A percentile compares a stretch with the other conserved stretches of the same genome.
Evolutionary conservation across 768 basidiomycete species (phyloP).

Genomic region (Naganishia vishniacii): DNA sequence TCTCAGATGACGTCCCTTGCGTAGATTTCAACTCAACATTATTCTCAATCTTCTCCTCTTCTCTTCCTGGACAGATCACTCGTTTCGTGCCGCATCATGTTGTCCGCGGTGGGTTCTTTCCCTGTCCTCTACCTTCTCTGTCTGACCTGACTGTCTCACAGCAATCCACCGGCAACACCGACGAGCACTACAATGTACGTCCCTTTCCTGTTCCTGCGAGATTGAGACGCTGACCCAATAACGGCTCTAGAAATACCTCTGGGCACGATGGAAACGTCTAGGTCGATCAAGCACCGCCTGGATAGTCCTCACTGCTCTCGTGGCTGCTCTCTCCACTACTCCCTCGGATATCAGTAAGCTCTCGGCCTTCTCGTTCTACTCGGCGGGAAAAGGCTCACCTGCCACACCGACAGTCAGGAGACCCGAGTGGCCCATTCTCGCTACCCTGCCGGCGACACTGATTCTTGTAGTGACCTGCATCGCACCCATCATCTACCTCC

Average conservation of each 20-base stretch:
- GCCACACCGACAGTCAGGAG: background rate
- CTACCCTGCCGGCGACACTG: background rate
- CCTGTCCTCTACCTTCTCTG: background rate
- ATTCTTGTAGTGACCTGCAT: background rate
- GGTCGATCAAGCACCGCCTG: slow-evolving; percentile 3
- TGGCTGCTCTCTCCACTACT: background rate
- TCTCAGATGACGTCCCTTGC: slow-evolving; percentile 3
- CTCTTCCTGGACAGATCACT: too few species aligned
- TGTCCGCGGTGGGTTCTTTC: background rate
- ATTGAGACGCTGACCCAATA: too few species aligned
- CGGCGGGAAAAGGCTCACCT: too few species aligned
- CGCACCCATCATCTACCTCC: slow-evolving; percentile 2
- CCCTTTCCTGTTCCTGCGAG: too few species aligned
- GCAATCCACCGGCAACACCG: slow-evolving; percentile 6
- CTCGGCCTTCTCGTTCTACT: too few species aligned
- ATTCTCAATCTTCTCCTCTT: background rate
- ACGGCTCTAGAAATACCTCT: slow-evolving; percentile 1
- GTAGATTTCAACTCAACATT: slow-evolving; percentile 18
- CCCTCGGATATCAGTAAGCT: background rate
- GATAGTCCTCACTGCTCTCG: background rate
- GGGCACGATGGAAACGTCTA: slow-evolving; percentile 9
- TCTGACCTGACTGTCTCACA: background rate
- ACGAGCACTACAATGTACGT: slow-evolving; percentile 14
- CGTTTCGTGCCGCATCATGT: too few species aligned
- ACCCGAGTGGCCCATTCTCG: slow-evolving; percentile 3